phyloP scores from a whole-genome alignment of 768 basidiomycete genomes.

The Leccinum aurantiacum region DNA sequence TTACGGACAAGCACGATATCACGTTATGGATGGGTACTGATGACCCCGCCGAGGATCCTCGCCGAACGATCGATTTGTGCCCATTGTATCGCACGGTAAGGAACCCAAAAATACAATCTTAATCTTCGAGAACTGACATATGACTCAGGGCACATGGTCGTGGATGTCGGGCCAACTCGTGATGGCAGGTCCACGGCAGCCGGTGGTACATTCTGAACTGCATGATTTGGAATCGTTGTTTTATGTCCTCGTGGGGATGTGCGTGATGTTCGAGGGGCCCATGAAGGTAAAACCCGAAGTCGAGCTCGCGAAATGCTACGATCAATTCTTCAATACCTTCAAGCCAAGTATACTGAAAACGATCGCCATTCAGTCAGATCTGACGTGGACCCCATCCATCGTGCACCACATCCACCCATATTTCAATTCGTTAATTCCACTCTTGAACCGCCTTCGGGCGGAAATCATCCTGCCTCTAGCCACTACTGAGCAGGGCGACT shows the following conservation, averaged over 20 bases:
- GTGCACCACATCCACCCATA: neutral
- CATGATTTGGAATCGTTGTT: conserved; percentile 3
- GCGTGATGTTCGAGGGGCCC: neutral
- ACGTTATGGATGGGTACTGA: neutral
- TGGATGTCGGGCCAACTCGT: conserved; percentile 8
- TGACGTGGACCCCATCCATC: neutral
- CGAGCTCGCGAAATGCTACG: conserved; percentile 1
- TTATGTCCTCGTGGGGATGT: neutral
- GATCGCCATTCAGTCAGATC: neutral
- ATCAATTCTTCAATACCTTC: conserved; percentile 7
- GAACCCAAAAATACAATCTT: neutral
- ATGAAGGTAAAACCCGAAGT: neutral
- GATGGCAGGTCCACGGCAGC: conserved; percentile 7
- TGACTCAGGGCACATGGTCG: neutral
- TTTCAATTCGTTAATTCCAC: neutral
- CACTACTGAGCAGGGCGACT: neutral
- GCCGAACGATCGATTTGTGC: neutral
- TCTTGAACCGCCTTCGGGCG: neutral
- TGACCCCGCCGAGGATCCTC: neutral
- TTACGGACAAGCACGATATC: neutral
- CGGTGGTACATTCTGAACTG: neutral
- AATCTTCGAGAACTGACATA: neutral
- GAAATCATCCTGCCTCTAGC: neutral
- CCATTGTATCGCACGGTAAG: neutral
- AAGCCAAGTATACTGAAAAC: conserved; percentile 4